phyloP scores from a whole-genome alignment of 148 eudicot genomes.

The Mesembryanthemum crystallinum region DNA sequence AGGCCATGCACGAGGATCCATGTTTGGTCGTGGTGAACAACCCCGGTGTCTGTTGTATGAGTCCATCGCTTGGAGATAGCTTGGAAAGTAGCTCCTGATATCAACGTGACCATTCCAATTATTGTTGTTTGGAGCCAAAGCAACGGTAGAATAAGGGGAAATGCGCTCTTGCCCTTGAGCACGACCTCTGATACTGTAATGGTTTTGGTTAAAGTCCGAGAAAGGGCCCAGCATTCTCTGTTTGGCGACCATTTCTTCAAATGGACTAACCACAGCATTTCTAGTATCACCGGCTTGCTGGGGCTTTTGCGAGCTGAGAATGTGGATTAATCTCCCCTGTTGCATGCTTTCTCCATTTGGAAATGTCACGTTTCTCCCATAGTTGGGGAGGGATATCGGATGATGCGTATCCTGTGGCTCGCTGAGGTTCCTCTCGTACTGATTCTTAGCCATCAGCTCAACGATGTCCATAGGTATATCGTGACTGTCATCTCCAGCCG shows the following conservation, averaged over 20 bases:
- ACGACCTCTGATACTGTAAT: slow-evolving; percentile 17
- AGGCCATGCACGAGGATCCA: slow-evolving; percentile 26
- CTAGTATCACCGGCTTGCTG: slow-evolving; percentile 10
- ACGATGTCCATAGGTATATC: slow-evolving; percentile 79
- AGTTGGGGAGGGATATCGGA: slow-evolving; percentile 9
- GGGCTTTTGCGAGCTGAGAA: slow-evolving; percentile 20
- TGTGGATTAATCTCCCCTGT: slow-evolving; percentile 21
- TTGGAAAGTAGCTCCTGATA: slow-evolving; percentile 12
- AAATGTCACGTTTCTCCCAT: slow-evolving; percentile 10
- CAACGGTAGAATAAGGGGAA: slow-evolving; percentile 26
- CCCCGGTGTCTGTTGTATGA: slow-evolving; percentile 24
- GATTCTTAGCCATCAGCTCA: slow-evolving; percentile 64
- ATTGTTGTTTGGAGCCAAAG: slow-evolving; percentile 19
- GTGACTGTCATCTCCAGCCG: slow-evolving; percentile 29
- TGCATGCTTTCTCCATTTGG: slow-evolving; percentile 12
- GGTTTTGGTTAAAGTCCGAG: slow-evolving; percentile 28
- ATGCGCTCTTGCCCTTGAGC: slow-evolving; percentile 32
- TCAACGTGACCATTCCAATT: slow-evolving; percentile 25
- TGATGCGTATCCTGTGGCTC: slow-evolving; percentile 26
- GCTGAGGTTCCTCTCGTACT: slow-evolving; percentile 44
- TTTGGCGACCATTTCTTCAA: slow-evolving; percentile 22
- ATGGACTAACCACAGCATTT: slow-evolving; percentile 18
- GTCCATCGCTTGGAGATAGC: slow-evolving; percentile 28
- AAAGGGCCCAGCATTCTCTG: slow-evolving; percentile 16
- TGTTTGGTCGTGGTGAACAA: slow-evolving; percentile 27